Evolutionary conservation across 805 yeast species (phyloP), one percentile per base, ranked within the genome.

Genomic region (Metschnikowia dekortorum): DNA sequence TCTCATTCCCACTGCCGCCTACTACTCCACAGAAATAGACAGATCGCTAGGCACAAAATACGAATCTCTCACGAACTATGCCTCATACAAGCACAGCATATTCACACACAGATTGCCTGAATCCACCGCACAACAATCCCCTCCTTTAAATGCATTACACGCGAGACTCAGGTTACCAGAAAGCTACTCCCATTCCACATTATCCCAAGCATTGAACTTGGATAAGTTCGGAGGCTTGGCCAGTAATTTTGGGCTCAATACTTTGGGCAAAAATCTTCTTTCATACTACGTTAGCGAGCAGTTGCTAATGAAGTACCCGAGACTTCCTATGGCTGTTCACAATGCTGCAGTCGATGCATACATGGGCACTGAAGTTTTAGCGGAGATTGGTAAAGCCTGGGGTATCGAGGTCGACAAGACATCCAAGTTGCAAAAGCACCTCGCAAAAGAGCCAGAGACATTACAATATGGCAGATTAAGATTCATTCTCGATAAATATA

Each of bases 191-290:
- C 74, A 78, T 37, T 75, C 89, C 10, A 82, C 92, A 1, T 75
- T 94, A 53, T 91, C 96, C 1, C 85, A 91, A 62, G 81, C 94
- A 39, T 76, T 94, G 56, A 87, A 91, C 47, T 82, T 90, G 50
- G 56, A 70, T 47, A 62, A 70, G 33, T 66, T 57, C 53, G 66
- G 69, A 11, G 64, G 66, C 11, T 74, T 75, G 53, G 85, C 83
- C 14, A 86, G 87, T 67, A 92, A 94, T 66, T 76, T 76, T 50
- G 94, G 95, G 5, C 76, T 92, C 62, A 80, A 86, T 51, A 79
- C 82, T n/a, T 83, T 92, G 62, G 99, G 99, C 46, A 82, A 84
- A 61, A 82, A 84, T 52, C 70, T 94, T 44, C 71, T 94, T 53
- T 80, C 84, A 10, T 89, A 83, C 66, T 85, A 88, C 61, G 85